Percentiles rank a stretch among this genome's conserved stretches.
Conservation (phyloP, 176 grass and related monocot species). For the Carex scoparia region DNA sequence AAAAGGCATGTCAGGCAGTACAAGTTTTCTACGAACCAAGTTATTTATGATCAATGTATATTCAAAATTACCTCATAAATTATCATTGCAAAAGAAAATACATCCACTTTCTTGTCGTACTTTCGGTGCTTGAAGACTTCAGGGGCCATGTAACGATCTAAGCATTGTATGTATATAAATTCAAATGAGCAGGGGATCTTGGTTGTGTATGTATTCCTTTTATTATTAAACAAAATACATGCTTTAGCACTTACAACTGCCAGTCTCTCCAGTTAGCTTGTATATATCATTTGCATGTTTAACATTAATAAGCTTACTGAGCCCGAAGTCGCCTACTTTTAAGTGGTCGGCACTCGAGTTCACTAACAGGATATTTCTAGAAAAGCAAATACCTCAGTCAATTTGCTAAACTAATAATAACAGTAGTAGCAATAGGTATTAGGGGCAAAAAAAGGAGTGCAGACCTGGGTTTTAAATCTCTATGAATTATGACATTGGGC, state of each 20-base stretch:
- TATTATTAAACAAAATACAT: slow-evolving; percentile 16
- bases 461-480: slow-evolving; percentile 97
- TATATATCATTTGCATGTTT: slow-evolving; percentile 90
- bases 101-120: slow-evolving; percentile 99
- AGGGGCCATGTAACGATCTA: slow-evolving; percentile 98
- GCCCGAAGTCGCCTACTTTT: slow-evolving; percentile 98
- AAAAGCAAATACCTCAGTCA: slow-evolving; percentile 31
- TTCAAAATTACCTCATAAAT: slow-evolving; percentile 76
- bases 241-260: slow-evolving; percentile 72
- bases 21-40: background rate
- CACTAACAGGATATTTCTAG: slow-evolving; percentile 94
- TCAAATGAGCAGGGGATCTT: background rate
- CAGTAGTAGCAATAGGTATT: no score
- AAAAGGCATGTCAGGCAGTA: slow-evolving; percentile 16
- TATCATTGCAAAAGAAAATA: slow-evolving; percentile 99
- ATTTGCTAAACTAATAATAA: background rate
- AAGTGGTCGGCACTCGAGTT: slow-evolving; percentile 92
- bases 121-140: slow-evolving; percentile 99
- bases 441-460: slow-evolving; percentile 1
- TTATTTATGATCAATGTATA: slow-evolving; percentile 7
- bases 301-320: slow-evolving; percentile 92
- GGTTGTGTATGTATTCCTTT: background rate
- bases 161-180: background rate
- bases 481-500: slow-evolving; percentile 95
- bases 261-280: slow-evolving; percentile 97